phyloP scores from a whole-genome alignment of 2,329 filamentous ascomycete species.

The Myriangium duriaei region DNA sequence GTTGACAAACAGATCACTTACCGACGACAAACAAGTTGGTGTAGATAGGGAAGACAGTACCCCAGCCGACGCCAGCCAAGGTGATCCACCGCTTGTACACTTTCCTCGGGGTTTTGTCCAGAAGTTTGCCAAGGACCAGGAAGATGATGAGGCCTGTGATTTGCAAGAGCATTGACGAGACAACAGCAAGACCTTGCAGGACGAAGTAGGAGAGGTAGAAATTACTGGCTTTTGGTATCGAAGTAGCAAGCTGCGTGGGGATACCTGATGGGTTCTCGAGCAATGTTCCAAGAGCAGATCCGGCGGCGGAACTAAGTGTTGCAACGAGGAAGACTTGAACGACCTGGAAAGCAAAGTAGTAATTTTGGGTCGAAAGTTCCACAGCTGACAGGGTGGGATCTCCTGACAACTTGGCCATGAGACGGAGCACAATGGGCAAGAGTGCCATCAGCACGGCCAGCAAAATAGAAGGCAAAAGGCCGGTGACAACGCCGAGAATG shows the following conservation, averaged over 20 bases:
- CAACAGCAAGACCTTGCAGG: constrained; percentile 74
- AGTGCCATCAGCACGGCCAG: constrained; percentile 77
- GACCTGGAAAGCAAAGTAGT: constrained; percentile 83
- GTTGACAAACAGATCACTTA: constrained; percentile 23
- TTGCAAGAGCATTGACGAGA: constrained; percentile 62
- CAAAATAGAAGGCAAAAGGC: constrained; percentile 67
- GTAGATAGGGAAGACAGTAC: constrained; percentile 68
- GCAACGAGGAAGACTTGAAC: constrained; percentile 85
- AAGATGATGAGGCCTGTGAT: constrained; percentile 61
- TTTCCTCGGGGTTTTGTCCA: constrained; percentile 67
- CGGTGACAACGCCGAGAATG: constrained; percentile 74
- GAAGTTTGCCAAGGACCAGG: constrained; percentile 58
- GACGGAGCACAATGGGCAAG: constrained; percentile 68
- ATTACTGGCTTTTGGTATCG: constrained; percentile 70
- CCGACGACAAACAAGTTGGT: constrained; percentile 71
- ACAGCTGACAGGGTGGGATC: constrained; percentile 67
- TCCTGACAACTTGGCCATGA: constrained; percentile 62
- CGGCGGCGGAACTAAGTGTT: constrained; percentile 69
- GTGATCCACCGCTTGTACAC: constrained; percentile 67
- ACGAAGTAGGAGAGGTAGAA: constrained; percentile 95
- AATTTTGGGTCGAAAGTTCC: constrained; percentile 81
- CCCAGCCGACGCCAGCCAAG: constrained; percentile 67
- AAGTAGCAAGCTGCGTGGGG: constrained; percentile 20
- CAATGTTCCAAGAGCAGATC: constrained; percentile 54
- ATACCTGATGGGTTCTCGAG: constrained; percentile 42